A percentile compares a stretch with the other conserved stretches of the same genome.
These are phyloP conservation scores for Fusarium compactum DNA, from an alignment of 2,329 filamentous ascomycete genomes.

Conservation along the genomic window DNA sequence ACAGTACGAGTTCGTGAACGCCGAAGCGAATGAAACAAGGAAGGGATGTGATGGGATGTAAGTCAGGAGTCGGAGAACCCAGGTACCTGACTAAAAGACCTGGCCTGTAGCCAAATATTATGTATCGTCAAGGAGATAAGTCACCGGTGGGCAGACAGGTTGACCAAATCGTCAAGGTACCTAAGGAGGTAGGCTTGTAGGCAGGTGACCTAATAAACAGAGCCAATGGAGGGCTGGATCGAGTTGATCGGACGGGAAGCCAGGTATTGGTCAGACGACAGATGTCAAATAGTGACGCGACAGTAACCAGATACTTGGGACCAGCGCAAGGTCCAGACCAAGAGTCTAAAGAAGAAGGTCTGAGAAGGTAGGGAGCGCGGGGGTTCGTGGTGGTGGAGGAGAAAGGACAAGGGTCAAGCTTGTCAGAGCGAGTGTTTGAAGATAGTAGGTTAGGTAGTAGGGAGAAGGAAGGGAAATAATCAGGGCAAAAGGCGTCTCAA, in stretches of 20 bases:
- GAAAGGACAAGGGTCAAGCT: constrained; percentile 17
- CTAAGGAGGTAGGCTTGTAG: constrained; percentile 33
- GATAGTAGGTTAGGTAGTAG: not conserved
- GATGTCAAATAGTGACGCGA: constrained; percentile 41
- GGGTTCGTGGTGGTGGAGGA: not conserved
- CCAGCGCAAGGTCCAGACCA: constrained; percentile 23
- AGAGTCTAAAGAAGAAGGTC: constrained; percentile 21
- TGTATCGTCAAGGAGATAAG: constrained; percentile 32
- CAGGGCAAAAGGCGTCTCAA: constrained; percentile 17
- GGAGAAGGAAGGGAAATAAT: constrained; percentile 15
- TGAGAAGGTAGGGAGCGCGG: constrained; percentile 8
- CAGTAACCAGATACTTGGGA: constrained; percentile 39
- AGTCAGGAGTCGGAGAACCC: constrained; percentile 6
- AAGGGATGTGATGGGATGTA: constrained; percentile 16
- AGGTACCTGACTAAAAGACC: constrained; percentile 16
- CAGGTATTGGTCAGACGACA: constrained; percentile 40
- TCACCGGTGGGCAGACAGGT: constrained; percentile 40
- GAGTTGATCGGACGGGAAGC: constrained; percentile 33
- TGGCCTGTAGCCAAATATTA: constrained; percentile 15
- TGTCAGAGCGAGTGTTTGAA: not conserved
- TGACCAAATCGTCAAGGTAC: constrained; percentile 36
- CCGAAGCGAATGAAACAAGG: constrained; percentile 26
- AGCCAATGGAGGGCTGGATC: constrained; percentile 39
- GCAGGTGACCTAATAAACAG: constrained; percentile 40
- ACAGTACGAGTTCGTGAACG: constrained; percentile 24